Conservation (phyloP, 2,329 filamentous ascomycete species). For the Trichoderma aggressivum region DNA sequence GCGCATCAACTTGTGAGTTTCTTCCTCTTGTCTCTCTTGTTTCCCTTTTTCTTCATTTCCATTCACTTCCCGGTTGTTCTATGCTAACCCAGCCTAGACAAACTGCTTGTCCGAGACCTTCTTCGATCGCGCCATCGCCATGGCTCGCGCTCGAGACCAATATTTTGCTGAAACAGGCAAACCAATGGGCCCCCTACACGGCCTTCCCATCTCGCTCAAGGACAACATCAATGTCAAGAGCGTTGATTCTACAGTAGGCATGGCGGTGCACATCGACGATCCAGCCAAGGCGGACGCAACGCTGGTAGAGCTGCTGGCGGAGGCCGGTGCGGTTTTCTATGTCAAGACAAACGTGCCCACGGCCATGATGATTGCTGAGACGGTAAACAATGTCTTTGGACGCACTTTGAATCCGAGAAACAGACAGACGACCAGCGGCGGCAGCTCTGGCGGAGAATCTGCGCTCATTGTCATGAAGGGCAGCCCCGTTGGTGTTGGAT, state of each 20-base stretch:
- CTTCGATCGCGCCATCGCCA: conserved; percentile 50
- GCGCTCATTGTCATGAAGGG: conserved; percentile 59
- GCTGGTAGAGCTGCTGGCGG: conserved; percentile 41
- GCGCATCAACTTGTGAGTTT: conserved; percentile 55
- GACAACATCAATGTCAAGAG: conserved; percentile 65
- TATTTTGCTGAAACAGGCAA: conserved; percentile 46
- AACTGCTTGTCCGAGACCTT: conserved; percentile 54
- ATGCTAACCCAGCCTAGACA: conserved; percentile 31
- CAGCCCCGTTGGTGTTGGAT: conserved; percentile 59
- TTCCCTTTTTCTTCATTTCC: conserved; percentile 22
- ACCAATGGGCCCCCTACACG: conserved; percentile 61
- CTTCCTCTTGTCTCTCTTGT: conserved; percentile 20
- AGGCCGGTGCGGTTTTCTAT: conserved; percentile 52
- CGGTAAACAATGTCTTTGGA: conserved; percentile 63
- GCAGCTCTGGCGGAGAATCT: conserved; percentile 64
- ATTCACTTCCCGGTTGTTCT: background rate
- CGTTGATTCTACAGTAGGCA: conserved; percentile 60
- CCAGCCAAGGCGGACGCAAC: conserved; percentile 46
- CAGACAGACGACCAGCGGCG: conserved; percentile 57
- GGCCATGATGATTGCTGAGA: conserved; percentile 67
- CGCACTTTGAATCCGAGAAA: conserved; percentile 61
- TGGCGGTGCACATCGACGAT: conserved; percentile 58
- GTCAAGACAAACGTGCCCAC: conserved; percentile 58
- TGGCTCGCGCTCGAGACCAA: conserved; percentile 49
- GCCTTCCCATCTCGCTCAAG: conserved; percentile 62